Base-by-base conservation (phyloP, 1,139 yeast species). In the Sugiyamaella japonica region DNA sequence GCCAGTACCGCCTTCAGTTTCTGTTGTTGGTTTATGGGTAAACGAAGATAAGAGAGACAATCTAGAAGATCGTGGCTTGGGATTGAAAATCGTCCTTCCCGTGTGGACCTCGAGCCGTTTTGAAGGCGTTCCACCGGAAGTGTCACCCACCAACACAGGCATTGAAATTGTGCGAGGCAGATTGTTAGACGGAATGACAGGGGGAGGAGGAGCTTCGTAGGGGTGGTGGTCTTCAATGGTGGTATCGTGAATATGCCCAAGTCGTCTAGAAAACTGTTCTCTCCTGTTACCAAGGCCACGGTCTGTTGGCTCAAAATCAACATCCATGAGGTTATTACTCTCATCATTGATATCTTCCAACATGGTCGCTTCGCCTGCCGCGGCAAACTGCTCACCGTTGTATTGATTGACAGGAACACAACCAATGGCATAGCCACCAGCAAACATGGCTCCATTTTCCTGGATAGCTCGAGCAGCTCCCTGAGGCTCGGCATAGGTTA, bases 391-490 rank as follows among this genome's bases (percentile, higher is more conserved):
- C 9, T 58, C 61, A 31, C 53, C 49, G 43, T 58, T 62, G 9
- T 57, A 54, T 12, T 50, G 80, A 75, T 69, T 85, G 81, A 40
- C 93, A 83, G 70, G 65, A 15, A 87, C 83, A 55, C 93, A 93
- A 1, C 97, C 96, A 55, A 89, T 75, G 52, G 86, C 59, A 57
- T 81, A 79, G 31, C 64, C 63, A 0, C 90, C 93, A 53, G 85
- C 85, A 62, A 85, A 79, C 1, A 86, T 81, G 16, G 79, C 73
- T 0, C 95, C 95, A 66, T 88, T 89, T 63, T 90, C 96, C 60
- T 85, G 84, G 43, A 90, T 73, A 0, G 98, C 97, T 54, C 95
- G 84, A 28, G 83, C 72, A 1, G 97, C 97, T 10, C 91, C 80
- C 3, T 84, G 76, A 3, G 88, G 82, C 58, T 84, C 85, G 57